Evolutionary conservation across 2,329 filamentous ascomycete species (phyloP).

Genomic region (Alternaria sp.): DNA sequence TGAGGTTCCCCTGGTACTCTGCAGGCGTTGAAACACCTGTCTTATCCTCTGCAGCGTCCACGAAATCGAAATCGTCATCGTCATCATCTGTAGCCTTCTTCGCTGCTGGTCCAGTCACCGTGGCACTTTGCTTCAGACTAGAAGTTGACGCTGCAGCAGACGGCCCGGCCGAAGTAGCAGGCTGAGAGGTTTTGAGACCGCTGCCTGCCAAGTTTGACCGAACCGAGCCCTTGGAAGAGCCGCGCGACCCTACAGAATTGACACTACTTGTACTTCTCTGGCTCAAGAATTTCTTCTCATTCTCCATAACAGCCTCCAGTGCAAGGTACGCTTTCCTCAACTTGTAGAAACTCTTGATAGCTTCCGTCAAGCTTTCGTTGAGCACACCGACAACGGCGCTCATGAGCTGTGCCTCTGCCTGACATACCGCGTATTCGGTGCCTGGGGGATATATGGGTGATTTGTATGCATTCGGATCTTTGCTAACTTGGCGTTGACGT

Average conservation of each 20-base stretch:
- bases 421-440: constrained; percentile 84
- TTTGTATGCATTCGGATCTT: constrained; percentile 64
- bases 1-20: constrained; percentile 59
- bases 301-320: constrained; percentile 79
- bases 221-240: constrained; percentile 35
- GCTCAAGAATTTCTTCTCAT: constrained; percentile 70
- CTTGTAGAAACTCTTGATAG: constrained; percentile 91
- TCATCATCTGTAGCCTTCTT: constrained; percentile 34
- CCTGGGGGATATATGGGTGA: constrained; percentile 80
- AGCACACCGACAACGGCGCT: constrained; percentile 86
- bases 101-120: constrained; percentile 5
- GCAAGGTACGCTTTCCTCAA: constrained; percentile 87
- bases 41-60: constrained; percentile 64
- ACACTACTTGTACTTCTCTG: constrained; percentile 48
- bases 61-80: constrained; percentile 60
- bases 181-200: constrained; percentile 18
- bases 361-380: constrained; percentile 92
- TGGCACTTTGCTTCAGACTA: constrained; percentile 25
- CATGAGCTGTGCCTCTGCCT: constrained; percentile 89
- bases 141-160: constrained; percentile 29
- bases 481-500: constrained; percentile 79
- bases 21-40: constrained; percentile 58
- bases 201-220: constrained; percentile 22
- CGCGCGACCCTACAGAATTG: constrained; percentile 29
- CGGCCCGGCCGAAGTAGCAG: constrained; percentile 11